Conservation (phyloP, 495 filamentous ascomycete species). For the Tuber indicum region DNA sequence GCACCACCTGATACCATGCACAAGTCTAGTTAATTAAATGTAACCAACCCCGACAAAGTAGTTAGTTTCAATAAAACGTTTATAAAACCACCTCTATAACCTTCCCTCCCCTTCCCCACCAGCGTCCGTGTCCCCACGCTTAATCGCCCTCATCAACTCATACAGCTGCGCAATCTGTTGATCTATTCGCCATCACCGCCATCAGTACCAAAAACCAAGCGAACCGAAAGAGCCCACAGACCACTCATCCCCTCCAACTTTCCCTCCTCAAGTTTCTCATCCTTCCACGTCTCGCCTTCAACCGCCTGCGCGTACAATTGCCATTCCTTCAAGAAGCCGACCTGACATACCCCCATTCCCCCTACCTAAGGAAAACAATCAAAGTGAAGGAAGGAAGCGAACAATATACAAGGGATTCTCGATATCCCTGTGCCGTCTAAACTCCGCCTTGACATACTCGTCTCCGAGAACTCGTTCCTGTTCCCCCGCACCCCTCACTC, state of each 20-base stretch:
- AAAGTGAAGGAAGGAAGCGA: conserved; percentile 36
- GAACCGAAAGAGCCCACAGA: conserved; percentile 45
- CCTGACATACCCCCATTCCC: conserved; percentile 47
- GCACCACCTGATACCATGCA: background rate
- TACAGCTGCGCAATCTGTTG: conserved; percentile 90
- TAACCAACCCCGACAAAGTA: background rate
- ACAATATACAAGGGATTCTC: conserved; percentile 93
- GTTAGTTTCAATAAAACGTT: background rate
- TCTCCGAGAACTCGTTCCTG: conserved; percentile 65
- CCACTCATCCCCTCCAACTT: conserved; percentile 94
- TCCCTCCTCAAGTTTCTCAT: conserved; percentile 64
- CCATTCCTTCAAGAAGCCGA: conserved; percentile 95
- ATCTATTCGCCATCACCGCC: conserved; percentile 50
- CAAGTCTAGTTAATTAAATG: background rate
- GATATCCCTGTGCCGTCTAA: conserved; percentile 67
- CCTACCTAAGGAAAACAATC: background rate
- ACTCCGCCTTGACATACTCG: conserved; percentile 85
- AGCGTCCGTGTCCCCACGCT: background rate
- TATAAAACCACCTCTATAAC: background rate
- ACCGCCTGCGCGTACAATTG: conserved; percentile 86
- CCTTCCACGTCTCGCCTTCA: conserved; percentile 76
- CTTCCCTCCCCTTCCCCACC: background rate
- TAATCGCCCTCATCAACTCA: conserved; percentile 82
- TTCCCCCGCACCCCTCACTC: background rate
- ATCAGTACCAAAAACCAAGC: conserved; percentile 10